Percentiles rank a stretch among this genome's conserved stretches.
phyloP scores from a whole-genome alignment of 2,329 filamentous ascomycete species.

The Septoria linicola region DNA sequence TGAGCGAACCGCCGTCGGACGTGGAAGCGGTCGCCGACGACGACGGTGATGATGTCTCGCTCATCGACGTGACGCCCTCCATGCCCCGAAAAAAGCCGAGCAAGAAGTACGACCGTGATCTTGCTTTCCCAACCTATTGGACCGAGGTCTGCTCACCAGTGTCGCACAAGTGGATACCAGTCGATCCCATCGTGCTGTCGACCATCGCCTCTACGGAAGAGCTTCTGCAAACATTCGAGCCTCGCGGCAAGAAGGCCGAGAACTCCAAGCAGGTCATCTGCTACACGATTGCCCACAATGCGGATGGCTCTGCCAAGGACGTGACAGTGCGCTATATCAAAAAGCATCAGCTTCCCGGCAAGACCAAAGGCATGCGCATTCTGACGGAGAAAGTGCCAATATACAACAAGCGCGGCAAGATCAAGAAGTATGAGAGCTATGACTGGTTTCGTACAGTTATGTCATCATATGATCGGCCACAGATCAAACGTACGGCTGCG shows the following conservation, averaged over 20 bases:
- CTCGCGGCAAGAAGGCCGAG: conserved; percentile 78
- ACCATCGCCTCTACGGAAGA: conserved; percentile 72
- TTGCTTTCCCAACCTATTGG: conserved; percentile 90
- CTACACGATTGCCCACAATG: conserved; percentile 79
- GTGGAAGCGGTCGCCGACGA: conserved; percentile 37
- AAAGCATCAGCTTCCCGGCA: conserved; percentile 76
- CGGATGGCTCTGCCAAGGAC: conserved; percentile 88
- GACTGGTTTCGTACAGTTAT: conserved; percentile 89
- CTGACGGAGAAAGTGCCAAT: conserved; percentile 76
- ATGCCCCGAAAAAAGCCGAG: conserved; percentile 44
- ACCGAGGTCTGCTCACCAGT: conserved; percentile 81
- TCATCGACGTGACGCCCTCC: conserved; percentile 56
- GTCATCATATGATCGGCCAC: conserved; percentile 64
- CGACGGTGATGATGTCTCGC: conserved; percentile 59
- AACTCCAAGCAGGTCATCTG: conserved; percentile 85
- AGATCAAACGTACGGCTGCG: conserved; percentile 59
- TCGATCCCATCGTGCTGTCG: conserved; percentile 70
- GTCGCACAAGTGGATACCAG: conserved; percentile 73
- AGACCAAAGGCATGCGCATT: conserved; percentile 82
- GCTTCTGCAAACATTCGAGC: conserved; percentile 72
- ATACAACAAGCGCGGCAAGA: conserved; percentile 72
- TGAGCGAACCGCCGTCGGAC: conserved; percentile 46
- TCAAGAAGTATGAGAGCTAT: conserved; percentile 71
- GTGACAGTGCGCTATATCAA: conserved; percentile 90
- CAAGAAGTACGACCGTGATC: conserved; percentile 68